Evolutionary conservation across 164 flowering plant species (phyloP), one percentile per base, ranked within the genome.

Genomic region (Platanus orientalis): DNA sequence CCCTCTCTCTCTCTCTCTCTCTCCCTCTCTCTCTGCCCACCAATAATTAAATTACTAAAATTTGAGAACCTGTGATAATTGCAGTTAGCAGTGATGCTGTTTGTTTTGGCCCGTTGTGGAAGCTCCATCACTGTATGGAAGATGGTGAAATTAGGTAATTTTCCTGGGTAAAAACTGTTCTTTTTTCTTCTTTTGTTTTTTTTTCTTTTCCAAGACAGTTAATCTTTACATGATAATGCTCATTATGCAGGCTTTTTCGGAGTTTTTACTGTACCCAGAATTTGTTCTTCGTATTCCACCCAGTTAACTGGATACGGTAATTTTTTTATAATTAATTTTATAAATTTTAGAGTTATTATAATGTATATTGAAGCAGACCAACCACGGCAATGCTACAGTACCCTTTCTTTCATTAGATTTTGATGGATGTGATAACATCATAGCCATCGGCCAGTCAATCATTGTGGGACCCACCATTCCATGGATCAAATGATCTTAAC

Each of bases 81-180:
- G 79, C 88, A 93, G 98, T 56, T 93, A 79, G 96, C 88, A 60
- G 86, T 76, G 58, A 61, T 89, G 64, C 80, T 93, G 67, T 89
- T 87, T 72, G 76, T 87, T 63, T 75, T 90, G 75, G 98, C 96
- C 13, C 76, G 86, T 62, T 84, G 82, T 69, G 97, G 97, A 20
- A 78, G 86, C 82, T 88, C 83, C 75, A 86, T 93, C 48, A 87
- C 96, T 61, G 75, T 90, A n/a, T 84, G 97, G 94, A 84, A 78
- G 57, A 77, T 86, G 84, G 78, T 76, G 25, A 86, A 84, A 78
- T 66, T 90, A 56, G 92, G 98, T 93, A 75, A 71, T 75, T 65
- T 68, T 13, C 20, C 30, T 36, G 42, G 42, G 39, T 32, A 1
- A 14, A 2, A 19, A 28, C 40, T 20, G 21, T 9, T 10, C 7